A percentile compares a stretch with the other conserved stretches of the same genome.
Evolutionary conservation across 306 rosid genomes (phyloP).

Genomic region (Trifolium fragiferum): DNA sequence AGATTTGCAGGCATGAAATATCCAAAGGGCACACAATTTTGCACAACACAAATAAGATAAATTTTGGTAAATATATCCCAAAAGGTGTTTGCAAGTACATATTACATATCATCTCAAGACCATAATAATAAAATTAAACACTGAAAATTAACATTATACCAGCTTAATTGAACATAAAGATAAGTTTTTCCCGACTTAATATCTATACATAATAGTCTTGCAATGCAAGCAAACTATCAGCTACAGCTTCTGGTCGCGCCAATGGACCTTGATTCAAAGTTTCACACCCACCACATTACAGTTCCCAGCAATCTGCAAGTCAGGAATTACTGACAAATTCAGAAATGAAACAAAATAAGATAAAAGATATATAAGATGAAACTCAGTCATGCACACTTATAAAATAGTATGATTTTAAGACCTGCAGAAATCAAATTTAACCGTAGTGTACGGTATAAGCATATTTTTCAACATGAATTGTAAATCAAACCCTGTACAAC

Average conservation of each 20-base stretch:
- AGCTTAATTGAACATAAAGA: slow-evolving; percentile 37
- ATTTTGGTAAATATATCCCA: slow-evolving; percentile 32
- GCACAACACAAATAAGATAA: slow-evolving; percentile 18
- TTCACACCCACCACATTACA: slow-evolving; percentile 28
- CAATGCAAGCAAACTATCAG: slow-evolving; percentile 46
- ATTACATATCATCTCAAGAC: slow-evolving; percentile 35
- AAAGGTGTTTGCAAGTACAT: slow-evolving; percentile 37
- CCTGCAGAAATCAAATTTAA: slow-evolving; percentile 10
- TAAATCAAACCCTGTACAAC: slow-evolving; percentile 21
- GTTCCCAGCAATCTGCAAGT: slow-evolving; percentile 33
- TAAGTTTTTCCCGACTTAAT: slow-evolving; percentile 39
- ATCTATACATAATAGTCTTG: slow-evolving; percentile 54
- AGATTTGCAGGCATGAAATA: slow-evolving; percentile 8
- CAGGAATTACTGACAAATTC: slow-evolving; percentile 31
- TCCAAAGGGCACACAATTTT: slow-evolving; percentile 19
- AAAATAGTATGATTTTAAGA: neutral
- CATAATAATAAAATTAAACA: slow-evolving; percentile 11
- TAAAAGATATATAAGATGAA: no score
- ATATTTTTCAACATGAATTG: slow-evolving; percentile 20
- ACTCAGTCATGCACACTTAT: no score
- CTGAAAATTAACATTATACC: slow-evolving; percentile 34
- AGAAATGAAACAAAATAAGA: slow-evolving; percentile 26
- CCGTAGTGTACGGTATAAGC: neutral
- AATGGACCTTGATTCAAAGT: slow-evolving; percentile 22
- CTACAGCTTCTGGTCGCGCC: slow-evolving; percentile 42